Evolutionary conservation across 441 rosid genomes (phyloP).

Genomic region (Erodium trifolium): DNA sequence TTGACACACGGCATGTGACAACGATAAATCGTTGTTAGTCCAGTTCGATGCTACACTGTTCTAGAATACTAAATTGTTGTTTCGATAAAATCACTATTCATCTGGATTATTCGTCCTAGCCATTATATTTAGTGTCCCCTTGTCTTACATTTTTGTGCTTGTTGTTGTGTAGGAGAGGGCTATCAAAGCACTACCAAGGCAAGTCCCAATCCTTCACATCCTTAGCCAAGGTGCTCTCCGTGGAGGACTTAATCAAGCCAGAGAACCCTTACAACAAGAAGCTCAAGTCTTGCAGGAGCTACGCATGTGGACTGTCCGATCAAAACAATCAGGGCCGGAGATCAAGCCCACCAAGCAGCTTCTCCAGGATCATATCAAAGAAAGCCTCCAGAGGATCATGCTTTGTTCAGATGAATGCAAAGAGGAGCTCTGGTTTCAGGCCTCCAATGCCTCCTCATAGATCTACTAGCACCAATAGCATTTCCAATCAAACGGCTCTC

Average conservation of each 20-base stretch:
- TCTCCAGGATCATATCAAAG: background rate
- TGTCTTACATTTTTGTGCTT: background rate
- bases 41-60: too few species aligned
- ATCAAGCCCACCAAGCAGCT: background rate
- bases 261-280: constrained; percentile 8
- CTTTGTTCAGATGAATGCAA: background rate
- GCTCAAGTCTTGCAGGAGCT: constrained; percentile 5
- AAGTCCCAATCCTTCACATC: constrained; percentile 4
- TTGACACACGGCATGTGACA: too few species aligned
- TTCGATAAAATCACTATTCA: too few species aligned
- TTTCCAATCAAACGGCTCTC: constrained; percentile 1
- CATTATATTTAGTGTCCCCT: too few species aligned
- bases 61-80: too few species aligned
- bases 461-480: background rate
- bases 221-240: background rate
- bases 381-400: background rate
- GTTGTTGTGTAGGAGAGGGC: constrained; percentile 4
- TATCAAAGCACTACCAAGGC: constrained; percentile 5
- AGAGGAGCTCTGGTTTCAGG: background rate
- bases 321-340: background rate
- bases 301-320: background rate
- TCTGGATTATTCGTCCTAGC: too few species aligned
- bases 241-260: background rate
- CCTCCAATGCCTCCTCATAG: constrained; percentile 7
- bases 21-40: too few species aligned